phyloP scores from a whole-genome alignment of 495 filamentous ascomycete genomes.

The Aspergillus olivimuriae region DNA sequence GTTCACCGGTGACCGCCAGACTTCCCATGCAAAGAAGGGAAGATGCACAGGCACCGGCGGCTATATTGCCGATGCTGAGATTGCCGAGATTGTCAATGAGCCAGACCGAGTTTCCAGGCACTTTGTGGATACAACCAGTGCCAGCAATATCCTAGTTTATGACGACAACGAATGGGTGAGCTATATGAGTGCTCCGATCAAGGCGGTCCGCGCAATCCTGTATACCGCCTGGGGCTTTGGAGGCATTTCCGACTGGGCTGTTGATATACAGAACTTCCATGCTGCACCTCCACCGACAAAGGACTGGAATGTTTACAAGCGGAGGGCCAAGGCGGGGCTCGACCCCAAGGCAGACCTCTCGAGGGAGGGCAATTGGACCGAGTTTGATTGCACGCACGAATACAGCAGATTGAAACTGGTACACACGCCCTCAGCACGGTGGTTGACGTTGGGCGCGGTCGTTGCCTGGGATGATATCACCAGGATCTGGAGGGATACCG shows the following conservation, averaged over 20 bases:
- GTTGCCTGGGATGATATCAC: conserved; percentile 15
- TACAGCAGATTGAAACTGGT: too few relatives aligned
- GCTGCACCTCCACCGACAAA: neutral
- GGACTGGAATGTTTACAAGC: conserved; percentile 1
- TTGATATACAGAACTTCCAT: conserved; percentile 20
- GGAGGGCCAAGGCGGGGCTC: too few relatives aligned
- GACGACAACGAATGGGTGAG: conserved; percentile 26
- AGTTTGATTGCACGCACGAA: too few relatives aligned
- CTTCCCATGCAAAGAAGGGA: conserved; percentile 25
- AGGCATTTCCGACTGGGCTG: conserved; percentile 33
- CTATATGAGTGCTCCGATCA: conserved; percentile 28
- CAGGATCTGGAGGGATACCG: conserved; percentile 6
- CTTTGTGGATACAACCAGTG: conserved; percentile 8
- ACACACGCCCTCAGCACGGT: conserved; percentile 13
- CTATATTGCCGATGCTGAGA: conserved; percentile 16
- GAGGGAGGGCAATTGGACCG: too few relatives aligned
- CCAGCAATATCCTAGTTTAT: conserved; percentile 30
- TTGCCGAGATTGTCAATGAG: neutral
- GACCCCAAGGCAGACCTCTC: too few relatives aligned
- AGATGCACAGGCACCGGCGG: conserved; percentile 20
- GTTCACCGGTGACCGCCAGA: conserved; percentile 10
- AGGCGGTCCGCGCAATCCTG: conserved; percentile 7
- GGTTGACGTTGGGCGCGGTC: conserved; percentile 14
- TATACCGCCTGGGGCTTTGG: conserved; percentile 20
- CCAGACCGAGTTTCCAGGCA: neutral